phyloP scores from a whole-genome alignment of 805 yeast species.

The Saturnispora hagleri region DNA sequence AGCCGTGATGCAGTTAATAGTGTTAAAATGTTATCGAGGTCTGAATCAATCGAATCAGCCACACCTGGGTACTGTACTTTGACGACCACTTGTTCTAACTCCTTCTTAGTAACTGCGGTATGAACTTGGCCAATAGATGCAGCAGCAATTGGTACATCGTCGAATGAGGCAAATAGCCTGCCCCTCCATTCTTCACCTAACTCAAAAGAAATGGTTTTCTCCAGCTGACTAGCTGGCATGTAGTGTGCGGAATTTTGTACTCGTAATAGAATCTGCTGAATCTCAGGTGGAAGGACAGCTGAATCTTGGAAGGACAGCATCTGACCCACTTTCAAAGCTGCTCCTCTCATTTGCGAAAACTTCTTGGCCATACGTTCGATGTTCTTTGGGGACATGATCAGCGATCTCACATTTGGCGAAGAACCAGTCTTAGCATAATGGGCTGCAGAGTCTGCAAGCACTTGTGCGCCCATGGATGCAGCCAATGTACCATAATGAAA shows the following conservation, averaged over 20 bases:
- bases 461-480: slow-evolving; percentile 82
- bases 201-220: slow-evolving; percentile 59
- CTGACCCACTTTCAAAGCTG: slow-evolving; percentile 96
- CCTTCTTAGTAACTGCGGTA: slow-evolving; percentile 54
- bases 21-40: slow-evolving; percentile 75
- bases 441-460: slow-evolving; percentile 66
- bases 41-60: slow-evolving; percentile 86
- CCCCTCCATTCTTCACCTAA: slow-evolving; percentile 75
- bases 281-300: slow-evolving; percentile 72
- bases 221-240: slow-evolving; percentile 90
- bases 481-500: slow-evolving; percentile 92
- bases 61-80: slow-evolving; percentile 98
- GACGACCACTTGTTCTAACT: slow-evolving; percentile 73
- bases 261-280: slow-evolving; percentile 67
- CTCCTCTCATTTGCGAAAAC: slow-evolving; percentile 95
- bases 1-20: slow-evolving; percentile 78
- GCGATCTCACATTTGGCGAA: slow-evolving; percentile 40
- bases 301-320: slow-evolving; percentile 92
- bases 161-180: slow-evolving; percentile 58
- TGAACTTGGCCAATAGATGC: slow-evolving; percentile 98
- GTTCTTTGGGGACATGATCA: slow-evolving; percentile 71
- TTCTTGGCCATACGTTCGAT: slow-evolving; percentile 83
- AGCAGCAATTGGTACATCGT: slow-evolving; percentile 89
- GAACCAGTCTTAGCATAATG: slow-evolving; percentile 45
- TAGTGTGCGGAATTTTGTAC: slow-evolving; percentile 94